Evolutionary conservation across 805 yeast genomes (phyloP).

Genomic region (Candida gorgasii): DNA sequence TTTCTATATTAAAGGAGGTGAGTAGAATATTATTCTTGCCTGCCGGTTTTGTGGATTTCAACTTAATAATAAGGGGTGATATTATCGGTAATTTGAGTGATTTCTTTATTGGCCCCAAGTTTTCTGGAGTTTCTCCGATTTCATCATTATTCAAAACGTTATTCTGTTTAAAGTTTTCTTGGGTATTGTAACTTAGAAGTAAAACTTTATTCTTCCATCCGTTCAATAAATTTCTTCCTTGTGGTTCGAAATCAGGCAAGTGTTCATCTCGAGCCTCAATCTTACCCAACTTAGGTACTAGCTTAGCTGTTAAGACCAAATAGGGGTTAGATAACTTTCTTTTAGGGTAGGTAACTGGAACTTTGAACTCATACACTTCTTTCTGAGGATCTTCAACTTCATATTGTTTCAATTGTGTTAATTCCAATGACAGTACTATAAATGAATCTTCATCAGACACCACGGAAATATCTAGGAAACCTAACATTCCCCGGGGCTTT

Average conservation of each 20-base stretch:
- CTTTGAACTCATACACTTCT: slow-evolving; percentile 30
- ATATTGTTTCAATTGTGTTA: slow-evolving; percentile 1
- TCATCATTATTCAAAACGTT: background rate
- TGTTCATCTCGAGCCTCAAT: slow-evolving; percentile 2
- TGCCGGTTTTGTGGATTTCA: slow-evolving; percentile 50
- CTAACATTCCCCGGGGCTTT: background rate
- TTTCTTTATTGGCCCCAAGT: background rate
- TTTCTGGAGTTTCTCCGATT: background rate
- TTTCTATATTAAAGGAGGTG: slow-evolving; percentile 50
- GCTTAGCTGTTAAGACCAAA: slow-evolving; percentile 21
- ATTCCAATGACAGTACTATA: slow-evolving; percentile 7
- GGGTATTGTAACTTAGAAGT: background rate
- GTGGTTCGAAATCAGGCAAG: slow-evolving; percentile 8
- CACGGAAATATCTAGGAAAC: slow-evolving; percentile 11
- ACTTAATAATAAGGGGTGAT: slow-evolving; percentile 44
- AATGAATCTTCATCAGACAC: slow-evolving; percentile 14
- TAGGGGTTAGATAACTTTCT: slow-evolving; percentile 28
- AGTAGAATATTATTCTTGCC: slow-evolving; percentile 46
- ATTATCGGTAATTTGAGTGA: slow-evolving; percentile 27
- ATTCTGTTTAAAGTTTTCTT: background rate
- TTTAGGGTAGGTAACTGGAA: slow-evolving; percentile 32
- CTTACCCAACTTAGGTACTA: slow-evolving; percentile 10
- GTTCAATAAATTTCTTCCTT: slow-evolving; percentile 8
- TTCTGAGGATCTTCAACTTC: slow-evolving; percentile 4
- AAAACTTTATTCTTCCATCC: slow-evolving; percentile 4